A percentile compares a stretch with the other conserved stretches of the same genome.
These are phyloP conservation scores for Plasmodium chabaudi DNA, from an alignment of 169 alveolate genomes.

Conservation along the genomic window DNA sequence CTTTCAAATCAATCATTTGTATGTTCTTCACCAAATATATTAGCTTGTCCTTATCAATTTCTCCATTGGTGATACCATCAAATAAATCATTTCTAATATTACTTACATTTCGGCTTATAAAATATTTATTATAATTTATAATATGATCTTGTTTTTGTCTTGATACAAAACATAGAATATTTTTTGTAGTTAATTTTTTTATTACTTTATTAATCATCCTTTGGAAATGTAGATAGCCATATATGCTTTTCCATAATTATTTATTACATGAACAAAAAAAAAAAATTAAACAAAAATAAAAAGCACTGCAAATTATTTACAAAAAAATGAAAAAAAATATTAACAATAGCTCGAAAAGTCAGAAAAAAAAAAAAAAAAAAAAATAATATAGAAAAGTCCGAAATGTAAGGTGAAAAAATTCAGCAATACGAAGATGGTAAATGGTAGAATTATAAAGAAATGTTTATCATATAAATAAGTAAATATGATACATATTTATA, in stretches of 20 bases:
- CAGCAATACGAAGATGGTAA: too few species aligned
- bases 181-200: background rate
- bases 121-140: background rate
- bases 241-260: background rate
- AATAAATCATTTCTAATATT: background rate
- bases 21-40: constrained; percentile 56
- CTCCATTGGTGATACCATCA: background rate
- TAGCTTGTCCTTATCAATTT: constrained; percentile 32
- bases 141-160: background rate
- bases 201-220: background rate
- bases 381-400: background rate
- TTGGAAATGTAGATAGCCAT: background rate
- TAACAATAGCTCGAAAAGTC: background rate
- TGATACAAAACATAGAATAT: background rate
- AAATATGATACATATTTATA: too few species aligned
- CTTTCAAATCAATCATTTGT: constrained; percentile 46
- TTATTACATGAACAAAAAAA: background rate
- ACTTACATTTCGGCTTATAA: background rate
- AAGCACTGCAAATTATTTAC: background rate
- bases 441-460: too few species aligned
- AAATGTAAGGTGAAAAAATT: background rate
- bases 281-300: background rate
- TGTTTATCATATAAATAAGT: too few species aligned
- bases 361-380: constrained; percentile 10
- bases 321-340: background rate